These are phyloP conservation scores for Trapa bicornis DNA, from an alignment of 345 rosid species.

Conservation along the genomic window DNA sequence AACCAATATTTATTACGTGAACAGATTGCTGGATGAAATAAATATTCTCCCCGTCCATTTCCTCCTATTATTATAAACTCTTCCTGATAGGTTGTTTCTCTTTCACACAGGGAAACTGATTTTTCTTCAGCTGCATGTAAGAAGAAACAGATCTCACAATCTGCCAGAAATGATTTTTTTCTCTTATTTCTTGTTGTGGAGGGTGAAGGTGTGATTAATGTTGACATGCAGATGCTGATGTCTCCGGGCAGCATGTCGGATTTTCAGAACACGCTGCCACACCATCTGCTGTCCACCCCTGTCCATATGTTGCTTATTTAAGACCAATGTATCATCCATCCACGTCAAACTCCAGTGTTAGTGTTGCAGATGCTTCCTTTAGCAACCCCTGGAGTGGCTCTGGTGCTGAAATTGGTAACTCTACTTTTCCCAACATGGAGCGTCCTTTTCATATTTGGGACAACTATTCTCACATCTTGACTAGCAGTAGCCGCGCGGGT, in stretches of 20 bases:
- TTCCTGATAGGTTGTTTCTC: conserved; percentile 8
- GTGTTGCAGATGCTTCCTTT: conserved; percentile 57
- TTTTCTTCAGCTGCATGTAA: conserved; percentile 72
- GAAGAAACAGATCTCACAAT: conserved; percentile 17
- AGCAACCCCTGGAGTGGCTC: conserved; percentile 69
- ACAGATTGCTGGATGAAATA: neutral
- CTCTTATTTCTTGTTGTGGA: conserved; percentile 4
- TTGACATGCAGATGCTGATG: conserved; percentile 64
- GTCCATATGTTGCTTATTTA: conserved; percentile 82
- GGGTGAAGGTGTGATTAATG: conserved; percentile 7
- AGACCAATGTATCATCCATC: conserved; percentile 82
- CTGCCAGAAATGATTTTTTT: neutral
- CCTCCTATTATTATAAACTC: neutral
- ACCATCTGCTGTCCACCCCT: conserved; percentile 63
- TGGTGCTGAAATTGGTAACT: conserved; percentile 58
- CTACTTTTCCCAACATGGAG: conserved; percentile 64
- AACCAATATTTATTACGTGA: neutral
- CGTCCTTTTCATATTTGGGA: conserved; percentile 64
- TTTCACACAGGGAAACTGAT: conserved; percentile 58
- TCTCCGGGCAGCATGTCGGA: conserved; percentile 50
- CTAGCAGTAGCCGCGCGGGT: conserved; percentile 42
- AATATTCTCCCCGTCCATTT: neutral
- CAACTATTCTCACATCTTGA: conserved; percentile 55
- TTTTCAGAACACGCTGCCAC: conserved; percentile 63
- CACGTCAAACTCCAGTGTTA: conserved; percentile 44